Percentiles rank a stretch among this genome's conserved stretches.
phyloP scores from a whole-genome alignment of 257 asterid genomes.

The Jaltomata sinuosa region DNA sequence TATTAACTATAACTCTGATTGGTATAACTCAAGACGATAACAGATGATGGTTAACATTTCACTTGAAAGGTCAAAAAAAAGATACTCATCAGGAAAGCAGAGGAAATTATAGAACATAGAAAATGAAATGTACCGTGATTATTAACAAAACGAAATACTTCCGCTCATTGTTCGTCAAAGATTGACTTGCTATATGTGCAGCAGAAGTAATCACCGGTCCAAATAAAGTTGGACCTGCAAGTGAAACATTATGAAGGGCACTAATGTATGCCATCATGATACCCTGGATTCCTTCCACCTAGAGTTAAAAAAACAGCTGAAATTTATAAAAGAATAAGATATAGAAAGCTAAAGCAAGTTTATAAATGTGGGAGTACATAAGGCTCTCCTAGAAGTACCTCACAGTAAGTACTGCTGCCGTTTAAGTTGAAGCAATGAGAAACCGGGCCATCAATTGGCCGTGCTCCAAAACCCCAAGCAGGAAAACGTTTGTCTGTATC shows the following conservation, averaged over 20 bases:
- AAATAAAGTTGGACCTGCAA: constrained; percentile 97
- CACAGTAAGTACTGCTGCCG: constrained; percentile 81
- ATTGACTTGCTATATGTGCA: constrained; percentile 80
- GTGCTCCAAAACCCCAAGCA: constrained; percentile 99
- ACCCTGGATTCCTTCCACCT: constrained; percentile 94
- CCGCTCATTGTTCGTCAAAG: constrained; percentile 55
- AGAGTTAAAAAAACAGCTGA: constrained; percentile 8
- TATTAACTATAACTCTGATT: not conserved
- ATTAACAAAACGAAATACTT: constrained; percentile 82
- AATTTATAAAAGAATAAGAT: not conserved
- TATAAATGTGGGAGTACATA: not conserved
- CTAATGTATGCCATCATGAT: constrained; percentile 72
- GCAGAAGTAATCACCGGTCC: constrained; percentile 82
- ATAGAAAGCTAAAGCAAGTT: not conserved
- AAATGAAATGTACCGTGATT: constrained; percentile 55
- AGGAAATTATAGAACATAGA: not conserved
- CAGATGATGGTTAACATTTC: not conserved
- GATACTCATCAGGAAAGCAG: not conserved
- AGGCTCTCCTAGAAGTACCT: constrained; percentile 33
- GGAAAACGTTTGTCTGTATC: constrained; percentile 85
- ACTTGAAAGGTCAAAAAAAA: not conserved
- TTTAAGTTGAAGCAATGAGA: constrained; percentile 96
- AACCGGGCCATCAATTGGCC: constrained; percentile 97
- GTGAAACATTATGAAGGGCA: constrained; percentile 85
- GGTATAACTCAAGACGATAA: not conserved